phyloP scores from a whole-genome alignment of 2,329 filamentous ascomycete genomes.

The Colletotrichum phormii region DNA sequence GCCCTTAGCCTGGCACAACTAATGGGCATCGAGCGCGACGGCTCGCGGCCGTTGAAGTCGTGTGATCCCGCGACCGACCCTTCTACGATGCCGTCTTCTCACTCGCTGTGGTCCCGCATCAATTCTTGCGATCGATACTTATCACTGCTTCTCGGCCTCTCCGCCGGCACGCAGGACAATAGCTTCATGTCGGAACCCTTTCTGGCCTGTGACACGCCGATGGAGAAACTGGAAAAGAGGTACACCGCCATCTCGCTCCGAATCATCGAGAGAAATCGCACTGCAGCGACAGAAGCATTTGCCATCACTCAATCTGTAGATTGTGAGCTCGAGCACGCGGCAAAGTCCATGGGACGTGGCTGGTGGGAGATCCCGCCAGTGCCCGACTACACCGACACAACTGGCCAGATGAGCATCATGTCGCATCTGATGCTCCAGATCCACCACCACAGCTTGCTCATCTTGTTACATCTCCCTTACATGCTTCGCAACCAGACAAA shows the following conservation, averaged over 20 bases:
- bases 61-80: conserved; percentile 51
- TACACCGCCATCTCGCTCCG: conserved; percentile 56
- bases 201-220: conserved; percentile 47
- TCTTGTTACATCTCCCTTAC: conserved; percentile 66
- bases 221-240: conserved; percentile 57
- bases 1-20: conserved; percentile 63
- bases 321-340: conserved; percentile 58
- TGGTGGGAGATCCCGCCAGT: conserved; percentile 61
- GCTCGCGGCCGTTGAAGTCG: conserved; percentile 48
- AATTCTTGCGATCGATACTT: conserved; percentile 62
- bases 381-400: conserved; percentile 34
- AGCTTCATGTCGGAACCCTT: conserved; percentile 48
- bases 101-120: conserved; percentile 60
- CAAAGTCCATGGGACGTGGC: conserved; percentile 51
- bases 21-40: conserved; percentile 58
- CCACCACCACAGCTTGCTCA: conserved; percentile 61
- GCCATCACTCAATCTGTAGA: conserved; percentile 57
- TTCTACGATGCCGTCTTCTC: conserved; percentile 31
- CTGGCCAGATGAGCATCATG: conserved; percentile 38
- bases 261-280: conserved; percentile 60
- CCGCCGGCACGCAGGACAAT: conserved; percentile 55
- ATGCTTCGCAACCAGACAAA: conserved; percentile 57
- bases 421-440: conserved; percentile 59
- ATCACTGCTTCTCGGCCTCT: conserved; percentile 62
- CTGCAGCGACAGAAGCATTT: conserved; percentile 50